Evolutionary conservation across 305 asterid species (phyloP).

Genomic region (Solanum aculeatissimum): DNA sequence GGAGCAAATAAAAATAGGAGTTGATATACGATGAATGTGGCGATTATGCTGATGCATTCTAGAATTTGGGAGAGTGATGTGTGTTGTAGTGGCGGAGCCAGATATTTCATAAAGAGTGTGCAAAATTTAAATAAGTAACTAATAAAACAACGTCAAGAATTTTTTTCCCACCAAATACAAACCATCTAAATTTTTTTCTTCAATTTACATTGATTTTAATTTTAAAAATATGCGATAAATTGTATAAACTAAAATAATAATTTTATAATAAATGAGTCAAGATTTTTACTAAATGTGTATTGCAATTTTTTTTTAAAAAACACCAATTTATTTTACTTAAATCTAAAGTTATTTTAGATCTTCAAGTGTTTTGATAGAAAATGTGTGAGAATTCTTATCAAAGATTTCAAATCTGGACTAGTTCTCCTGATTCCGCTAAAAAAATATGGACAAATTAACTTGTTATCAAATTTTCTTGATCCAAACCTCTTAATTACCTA

Average conservation of each 20-base stretch:
- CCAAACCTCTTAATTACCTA: too few species aligned
- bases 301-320: not conserved
- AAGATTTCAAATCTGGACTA: too few species aligned
- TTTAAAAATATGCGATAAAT: not conserved
- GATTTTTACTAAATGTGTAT: not conserved
- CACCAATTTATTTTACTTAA: not conserved
- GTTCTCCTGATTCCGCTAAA: too few species aligned
- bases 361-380: too few species aligned
- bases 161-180: not conserved
- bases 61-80: too few species aligned
- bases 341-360: not conserved
- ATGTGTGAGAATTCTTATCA: too few species aligned
- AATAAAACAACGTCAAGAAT: not conserved
- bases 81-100: not conserved
- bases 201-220: not conserved
- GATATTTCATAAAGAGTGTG: not conserved
- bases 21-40: too few species aligned
- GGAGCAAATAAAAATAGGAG: too few species aligned
- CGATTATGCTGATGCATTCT: too few species aligned
- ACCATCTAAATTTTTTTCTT: not conserved
- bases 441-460: too few species aligned
- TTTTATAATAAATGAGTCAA: not conserved
- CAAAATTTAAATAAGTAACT: not conserved
- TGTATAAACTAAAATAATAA: not conserved
- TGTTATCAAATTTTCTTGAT: too few species aligned